Base-by-base conservation (phyloP, 1,284 basidiomycete genomes). In the Ceratobasidium sp. region DNA sequence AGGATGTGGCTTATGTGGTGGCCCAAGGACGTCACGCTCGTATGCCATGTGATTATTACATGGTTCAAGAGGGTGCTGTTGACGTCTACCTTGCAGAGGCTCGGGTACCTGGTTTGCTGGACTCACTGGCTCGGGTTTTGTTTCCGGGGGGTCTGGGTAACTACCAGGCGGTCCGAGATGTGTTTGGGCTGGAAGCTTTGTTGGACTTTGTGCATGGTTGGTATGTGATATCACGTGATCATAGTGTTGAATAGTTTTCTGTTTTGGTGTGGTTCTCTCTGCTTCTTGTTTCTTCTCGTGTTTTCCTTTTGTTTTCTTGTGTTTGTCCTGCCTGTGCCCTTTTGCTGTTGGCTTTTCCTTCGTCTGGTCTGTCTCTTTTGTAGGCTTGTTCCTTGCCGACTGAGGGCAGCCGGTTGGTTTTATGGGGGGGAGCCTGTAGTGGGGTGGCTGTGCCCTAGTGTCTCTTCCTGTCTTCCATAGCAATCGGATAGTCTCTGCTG, bases 361-460 rank as follows among this genome's bases (percentile, higher is more conserved):
- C 13, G 5, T 42, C 39, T 42, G 39, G 39, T 42, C 23, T 23
- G 54, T 58, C 17, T 7, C 26, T 31, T 58, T 28, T 28, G 26
- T 58, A 15, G 26, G 23, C 31, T n/a, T 58, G 54, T 58, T 31
- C 17, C 54, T 58, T 58, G 54, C 54, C 54, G 31, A 33, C 23
- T 33, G 54, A 58, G 54, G 54, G 54, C 54, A 33, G 26, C 11
- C 31, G 54, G 54, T 23, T 58, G 23, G 11, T 31, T 31, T 58
- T 58, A 23, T 6, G 54, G 26, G 54, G 54, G 54, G 54, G 51
- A 58, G 26, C 54, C 54, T 58, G 54, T 58, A 58, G 54, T 58
- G 26, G 54, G 54, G 54, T 17, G 54, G 11, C 54, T 58, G 54
- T 33, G 54, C 11, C 54, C 54, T 31, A 23, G 49, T 7, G 6